phyloP scores from a whole-genome alignment of 192 early-diverging fungal genomes.

The Helicostylum pulchrum region DNA sequence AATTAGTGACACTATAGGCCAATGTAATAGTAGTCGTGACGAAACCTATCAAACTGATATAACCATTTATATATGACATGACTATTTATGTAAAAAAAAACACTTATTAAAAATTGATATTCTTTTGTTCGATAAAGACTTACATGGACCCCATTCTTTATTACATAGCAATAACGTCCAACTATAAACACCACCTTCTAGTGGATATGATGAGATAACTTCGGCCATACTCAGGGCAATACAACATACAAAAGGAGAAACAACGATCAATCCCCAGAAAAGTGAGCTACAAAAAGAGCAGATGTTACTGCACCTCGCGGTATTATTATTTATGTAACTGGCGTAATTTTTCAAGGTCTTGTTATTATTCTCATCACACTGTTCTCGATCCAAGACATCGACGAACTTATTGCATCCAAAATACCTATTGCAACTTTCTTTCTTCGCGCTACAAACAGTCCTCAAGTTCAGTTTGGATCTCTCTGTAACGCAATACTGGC shows the following conservation, averaged over 20 bases:
- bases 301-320: constrained; percentile 46
- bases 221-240: constrained; percentile 47
- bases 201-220: constrained; percentile 39
- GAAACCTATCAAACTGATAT: constrained; percentile 19
- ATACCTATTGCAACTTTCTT: constrained; percentile 42
- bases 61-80: constrained; percentile 29
- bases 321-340: constrained; percentile 41
- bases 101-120: too few species aligned
- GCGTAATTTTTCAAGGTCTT: constrained; percentile 40
- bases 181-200: constrained; percentile 30
- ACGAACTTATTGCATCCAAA: constrained; percentile 25
- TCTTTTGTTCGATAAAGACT: neutral
- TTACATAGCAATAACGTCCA: constrained; percentile 17
- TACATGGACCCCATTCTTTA: constrained; percentile 28
- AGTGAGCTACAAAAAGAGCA: constrained; percentile 42
- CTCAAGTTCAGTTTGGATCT: constrained; percentile 40
- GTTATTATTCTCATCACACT: constrained; percentile 39
- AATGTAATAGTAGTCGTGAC: constrained; percentile 29
- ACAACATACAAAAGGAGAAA: constrained; percentile 38
- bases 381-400: constrained; percentile 46
- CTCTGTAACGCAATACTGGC: constrained; percentile 39
- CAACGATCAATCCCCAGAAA: constrained; percentile 48
- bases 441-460: constrained; percentile 32
- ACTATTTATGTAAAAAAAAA: constrained; percentile 14
- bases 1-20: constrained; percentile 35